Evolutionary conservation across 306 rosid species (phyloP).

Genomic region (Alnus glutinosa): DNA sequence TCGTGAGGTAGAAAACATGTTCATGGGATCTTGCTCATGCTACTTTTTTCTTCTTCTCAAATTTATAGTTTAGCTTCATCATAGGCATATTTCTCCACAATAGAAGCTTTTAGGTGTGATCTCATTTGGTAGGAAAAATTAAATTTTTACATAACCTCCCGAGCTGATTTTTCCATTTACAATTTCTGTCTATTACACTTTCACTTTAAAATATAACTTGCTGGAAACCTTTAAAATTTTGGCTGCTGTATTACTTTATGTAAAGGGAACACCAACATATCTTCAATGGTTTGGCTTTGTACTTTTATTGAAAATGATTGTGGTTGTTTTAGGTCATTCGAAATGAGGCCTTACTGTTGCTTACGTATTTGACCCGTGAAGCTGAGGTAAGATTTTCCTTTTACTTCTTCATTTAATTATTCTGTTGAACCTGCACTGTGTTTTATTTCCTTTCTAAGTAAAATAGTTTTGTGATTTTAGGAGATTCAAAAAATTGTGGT

Average conservation of each 20-base stretch:
- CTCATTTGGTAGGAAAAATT: neutral
- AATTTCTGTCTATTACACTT: neutral
- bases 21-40: constrained; percentile 16
- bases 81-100: neutral
- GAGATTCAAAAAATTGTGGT: constrained; percentile 97
- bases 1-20: constrained; percentile 72
- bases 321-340: constrained; percentile 71
- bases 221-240: neutral
- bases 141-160: neutral
- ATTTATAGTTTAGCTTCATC: constrained; percentile 8
- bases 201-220: neutral
- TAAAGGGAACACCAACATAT: neutral
- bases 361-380: constrained; percentile 86
- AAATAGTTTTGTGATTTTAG: constrained; percentile 49
- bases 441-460: constrained; percentile 15
- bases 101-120: constrained; percentile 3
- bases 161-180: neutral
- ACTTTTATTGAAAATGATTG: constrained; percentile 15
- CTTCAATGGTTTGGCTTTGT: neutral
- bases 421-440: neutral
- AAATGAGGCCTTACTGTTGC: constrained; percentile 89
- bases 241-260: neutral
- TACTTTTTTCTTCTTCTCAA: neutral
- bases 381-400: constrained; percentile 70
- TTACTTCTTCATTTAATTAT: constrained; percentile 20